Percentiles rank a stretch among this genome's conserved stretches.
Evolutionary conservation across 208 protist genomes (phyloP).

Genomic region (Leishmania braziliensis): DNA sequence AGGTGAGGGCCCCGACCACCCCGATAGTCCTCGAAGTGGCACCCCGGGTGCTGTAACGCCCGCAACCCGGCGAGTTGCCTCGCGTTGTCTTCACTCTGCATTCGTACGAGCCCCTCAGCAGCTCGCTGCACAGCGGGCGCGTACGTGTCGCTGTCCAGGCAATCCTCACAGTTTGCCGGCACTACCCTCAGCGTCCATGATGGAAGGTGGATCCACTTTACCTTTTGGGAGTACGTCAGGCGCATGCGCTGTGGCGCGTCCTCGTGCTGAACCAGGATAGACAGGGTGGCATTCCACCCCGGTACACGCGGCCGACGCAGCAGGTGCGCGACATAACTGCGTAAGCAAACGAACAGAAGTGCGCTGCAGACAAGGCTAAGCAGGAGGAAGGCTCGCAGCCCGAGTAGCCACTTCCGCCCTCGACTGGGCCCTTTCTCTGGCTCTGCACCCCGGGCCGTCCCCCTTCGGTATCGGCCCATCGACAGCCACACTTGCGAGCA

Average conservation of each 20-base stretch:
- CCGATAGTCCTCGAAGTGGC: background rate
- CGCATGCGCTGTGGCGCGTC: constrained; percentile 4
- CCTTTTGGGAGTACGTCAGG: background rate
- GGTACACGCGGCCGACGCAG: background rate
- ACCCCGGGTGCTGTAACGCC: background rate
- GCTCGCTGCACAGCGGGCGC: background rate
- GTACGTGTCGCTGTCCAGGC: background rate
- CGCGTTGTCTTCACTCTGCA: background rate
- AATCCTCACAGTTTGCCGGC: constrained; percentile 9
- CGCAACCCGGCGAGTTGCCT: background rate
- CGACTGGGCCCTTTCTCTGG: background rate
- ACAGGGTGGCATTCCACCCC: background rate
- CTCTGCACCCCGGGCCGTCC: background rate
- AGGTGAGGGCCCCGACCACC: background rate
- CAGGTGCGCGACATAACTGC: background rate
- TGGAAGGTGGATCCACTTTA: constrained; percentile 19
- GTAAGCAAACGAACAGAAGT: background rate
- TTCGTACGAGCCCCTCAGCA: background rate
- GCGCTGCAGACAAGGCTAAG: background rate
- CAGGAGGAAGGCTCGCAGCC: background rate
- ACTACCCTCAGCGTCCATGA: constrained; percentile 31
- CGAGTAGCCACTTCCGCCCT: background rate
- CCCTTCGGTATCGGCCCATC: background rate
- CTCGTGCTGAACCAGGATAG: constrained; percentile 8
- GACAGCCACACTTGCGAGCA: background rate